Evolutionary conservation across 306 rosid genomes (phyloP).

Genomic region (Sophora flavescens): DNA sequence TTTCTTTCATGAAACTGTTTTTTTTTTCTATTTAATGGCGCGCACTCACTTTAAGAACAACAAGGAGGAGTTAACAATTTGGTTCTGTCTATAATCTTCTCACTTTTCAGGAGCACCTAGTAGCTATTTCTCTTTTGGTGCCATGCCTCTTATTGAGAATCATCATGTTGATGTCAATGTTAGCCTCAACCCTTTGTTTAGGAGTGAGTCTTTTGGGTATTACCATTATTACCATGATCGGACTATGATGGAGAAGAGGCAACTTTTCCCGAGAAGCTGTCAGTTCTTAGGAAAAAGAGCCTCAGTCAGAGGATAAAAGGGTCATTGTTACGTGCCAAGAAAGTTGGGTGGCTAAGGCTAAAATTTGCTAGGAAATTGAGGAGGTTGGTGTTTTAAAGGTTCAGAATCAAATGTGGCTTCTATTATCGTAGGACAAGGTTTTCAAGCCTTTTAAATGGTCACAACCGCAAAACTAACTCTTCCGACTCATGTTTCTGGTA

Average conservation of each 20-base stretch:
- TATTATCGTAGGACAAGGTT: constrained; percentile 62
- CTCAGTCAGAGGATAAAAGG: constrained; percentile 63
- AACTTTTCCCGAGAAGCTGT: constrained; percentile 80
- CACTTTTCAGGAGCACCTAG: not conserved
- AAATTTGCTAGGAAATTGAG: constrained; percentile 53
- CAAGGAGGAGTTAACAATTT: not conserved
- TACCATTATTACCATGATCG: constrained; percentile 45
- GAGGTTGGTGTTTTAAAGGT: constrained; percentile 53
- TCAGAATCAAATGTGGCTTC: constrained; percentile 59
- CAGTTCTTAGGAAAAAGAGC: constrained; percentile 72
- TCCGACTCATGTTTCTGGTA: constrained; percentile 60
- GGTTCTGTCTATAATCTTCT: not conserved
- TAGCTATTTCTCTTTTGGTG: not conserved
- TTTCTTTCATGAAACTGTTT: not conserved
- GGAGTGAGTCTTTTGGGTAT: constrained; percentile 65
- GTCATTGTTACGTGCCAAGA: constrained; percentile 63
- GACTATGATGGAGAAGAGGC: constrained; percentile 82
- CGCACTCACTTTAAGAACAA: constrained; percentile 6
- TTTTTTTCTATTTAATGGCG: constrained; percentile 27
- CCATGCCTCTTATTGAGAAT: constrained; percentile 42
- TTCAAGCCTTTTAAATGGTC: constrained; percentile 47
- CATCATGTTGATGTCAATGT: constrained; percentile 7
- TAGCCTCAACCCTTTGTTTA: constrained; percentile 47
- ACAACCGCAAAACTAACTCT: constrained; percentile 46
- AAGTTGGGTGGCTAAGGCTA: constrained; percentile 58